Conservation (phyloP, 768 basidiomycete species). For the Pleurotus tuber-regium region DNA sequence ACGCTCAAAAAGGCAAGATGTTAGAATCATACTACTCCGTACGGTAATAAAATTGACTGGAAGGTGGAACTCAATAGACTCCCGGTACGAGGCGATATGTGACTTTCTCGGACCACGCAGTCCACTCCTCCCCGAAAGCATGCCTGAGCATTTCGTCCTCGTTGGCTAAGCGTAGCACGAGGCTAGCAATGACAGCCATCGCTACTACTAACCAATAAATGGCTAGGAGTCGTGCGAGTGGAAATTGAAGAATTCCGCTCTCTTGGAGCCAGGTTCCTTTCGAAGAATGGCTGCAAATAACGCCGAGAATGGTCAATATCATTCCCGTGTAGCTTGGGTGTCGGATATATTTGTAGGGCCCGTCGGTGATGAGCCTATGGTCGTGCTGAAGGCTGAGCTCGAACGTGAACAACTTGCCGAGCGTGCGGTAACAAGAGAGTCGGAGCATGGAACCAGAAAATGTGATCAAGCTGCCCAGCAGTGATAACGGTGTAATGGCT, state of each 20-base stretch:
- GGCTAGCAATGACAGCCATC: slow-evolving; percentile 5
- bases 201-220: slow-evolving; percentile 5
- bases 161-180: slow-evolving; percentile 5
- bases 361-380: slow-evolving; percentile 21
- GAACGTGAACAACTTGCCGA: slow-evolving; percentile 46
- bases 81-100: background rate
- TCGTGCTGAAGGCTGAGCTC: slow-evolving; percentile 43
- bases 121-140: slow-evolving; percentile 6
- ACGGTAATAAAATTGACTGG: background rate
- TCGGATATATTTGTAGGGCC: slow-evolving; percentile 8
- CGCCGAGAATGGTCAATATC: slow-evolving; percentile 8
- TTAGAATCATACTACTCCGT: too few relatives aligned
- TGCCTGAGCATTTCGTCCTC: slow-evolving; percentile 7
- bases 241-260: slow-evolving; percentile 4
- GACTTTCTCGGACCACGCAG: slow-evolving; percentile 7
- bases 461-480: slow-evolving; percentile 4
- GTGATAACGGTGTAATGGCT: slow-evolving; percentile 2
- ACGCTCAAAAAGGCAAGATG: too few relatives aligned
- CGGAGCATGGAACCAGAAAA: slow-evolving; percentile 21
- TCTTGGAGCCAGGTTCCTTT: slow-evolving; percentile 7
- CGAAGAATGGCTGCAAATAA: slow-evolving; percentile 4
- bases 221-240: background rate
- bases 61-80: background rate
- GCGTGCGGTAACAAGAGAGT: slow-evolving; percentile 41
- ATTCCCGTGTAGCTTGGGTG: slow-evolving; percentile 10